Evolutionary conservation across 345 rosid species (phyloP), one percentile per base, ranked within the genome.

Genomic region (Camelina hispida): DNA sequence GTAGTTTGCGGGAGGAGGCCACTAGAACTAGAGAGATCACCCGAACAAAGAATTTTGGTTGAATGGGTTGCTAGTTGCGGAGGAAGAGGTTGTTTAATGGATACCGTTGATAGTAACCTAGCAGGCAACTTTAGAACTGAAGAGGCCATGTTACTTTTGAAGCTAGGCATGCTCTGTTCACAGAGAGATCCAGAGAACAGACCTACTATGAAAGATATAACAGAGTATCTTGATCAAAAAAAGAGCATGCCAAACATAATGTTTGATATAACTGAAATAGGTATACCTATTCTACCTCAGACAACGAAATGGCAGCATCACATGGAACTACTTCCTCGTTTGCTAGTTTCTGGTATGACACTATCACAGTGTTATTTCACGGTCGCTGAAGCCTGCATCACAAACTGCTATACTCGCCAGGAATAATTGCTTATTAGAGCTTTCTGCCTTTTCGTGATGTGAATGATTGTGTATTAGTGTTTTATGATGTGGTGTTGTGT

Each of bases 131-230:
- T 23, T 53, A 13, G 3, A 53, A 3, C 16, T 2, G 58, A 53
- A 23, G 58, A 53, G 34, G 58, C 58, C 16, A 53, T 2, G 58
- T 53, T 23, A 23, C 34, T 53, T 53, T 53, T 53, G 16, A 53
- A 53, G 59, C 37, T 54, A 25, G 17, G 37, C 35, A 25, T 54
- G 59, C 16, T 54, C 11, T 28, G 20, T 56, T 56, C 5, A 15
- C 61, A 56, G 5, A 55, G 17, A 0, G 60, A 55, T 14, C 60
- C 37, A 1, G 17, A 25, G 28, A 55, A 55, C 4, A 55, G 18
- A 55, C 34, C 58, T 13, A 54, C 35, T 23, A 54, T 54, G 59
- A 54, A 54, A 54, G 35, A 55, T 55, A 55, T 55, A 55, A 55
- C 37, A 23, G 58, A 53, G 13, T 53, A 53, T 53, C 57, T 53